Conservation (phyloP, 2,329 filamentous ascomycete genomes). For the Cladosporium sp. region DNA sequence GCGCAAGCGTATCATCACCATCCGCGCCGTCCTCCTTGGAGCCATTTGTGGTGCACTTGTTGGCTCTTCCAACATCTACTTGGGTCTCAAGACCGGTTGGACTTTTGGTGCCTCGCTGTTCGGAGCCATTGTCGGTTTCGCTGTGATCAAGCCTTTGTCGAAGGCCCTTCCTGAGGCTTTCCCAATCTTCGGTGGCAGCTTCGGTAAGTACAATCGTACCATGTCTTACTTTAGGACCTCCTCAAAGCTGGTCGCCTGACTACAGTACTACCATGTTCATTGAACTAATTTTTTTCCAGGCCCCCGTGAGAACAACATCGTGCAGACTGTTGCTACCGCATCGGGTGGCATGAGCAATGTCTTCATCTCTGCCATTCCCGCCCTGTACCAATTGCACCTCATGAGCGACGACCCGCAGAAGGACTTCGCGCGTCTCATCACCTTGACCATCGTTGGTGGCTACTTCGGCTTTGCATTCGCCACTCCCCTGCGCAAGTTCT, state of each 20-base stretch:
- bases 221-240: neutral
- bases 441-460: conserved; percentile 62
- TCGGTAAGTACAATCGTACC: conserved; percentile 38
- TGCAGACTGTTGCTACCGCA: conserved; percentile 62
- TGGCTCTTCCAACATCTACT: conserved; percentile 64
- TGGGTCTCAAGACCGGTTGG: conserved; percentile 55
- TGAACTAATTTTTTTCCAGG: conserved; percentile 30
- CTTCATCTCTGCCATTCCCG: conserved; percentile 62
- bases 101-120: conserved; percentile 44
- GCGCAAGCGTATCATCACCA: conserved; percentile 55
- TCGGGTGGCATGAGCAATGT: conserved; percentile 60
- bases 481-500: conserved; percentile 64
- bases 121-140: conserved; percentile 61
- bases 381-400: conserved; percentile 60
- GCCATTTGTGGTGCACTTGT: conserved; percentile 60
- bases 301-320: conserved; percentile 64
- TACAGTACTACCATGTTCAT: neutral
- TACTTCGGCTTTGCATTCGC: conserved; percentile 68
- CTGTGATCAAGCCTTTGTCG: conserved; percentile 58
- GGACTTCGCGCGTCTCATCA: conserved; percentile 61
- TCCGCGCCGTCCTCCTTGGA: conserved; percentile 59
- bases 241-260: neutral
- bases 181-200: conserved; percentile 56
- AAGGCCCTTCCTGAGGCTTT: conserved; percentile 51
- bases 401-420: conserved; percentile 54